Conservation (phyloP, 2,329 filamentous ascomycete genomes). For the Tolypocladium ophioglossoides region DNA sequence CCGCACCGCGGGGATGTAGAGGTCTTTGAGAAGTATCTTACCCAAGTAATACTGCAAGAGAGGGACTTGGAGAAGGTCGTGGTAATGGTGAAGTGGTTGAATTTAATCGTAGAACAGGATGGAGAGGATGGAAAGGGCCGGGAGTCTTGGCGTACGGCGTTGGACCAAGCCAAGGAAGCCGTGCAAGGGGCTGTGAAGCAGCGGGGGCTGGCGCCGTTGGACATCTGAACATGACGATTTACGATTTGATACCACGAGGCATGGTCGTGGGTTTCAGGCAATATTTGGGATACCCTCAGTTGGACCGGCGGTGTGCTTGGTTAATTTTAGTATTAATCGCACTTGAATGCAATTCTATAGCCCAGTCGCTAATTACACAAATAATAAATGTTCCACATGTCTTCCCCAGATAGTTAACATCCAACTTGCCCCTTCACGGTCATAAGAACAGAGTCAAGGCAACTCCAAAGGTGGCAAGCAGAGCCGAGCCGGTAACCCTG, state of each 20-base stretch:
- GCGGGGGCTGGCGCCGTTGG: conserved; percentile 46
- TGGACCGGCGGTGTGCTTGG: background rate
- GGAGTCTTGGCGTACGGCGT: conserved; percentile 34
- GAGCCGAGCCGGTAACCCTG: background rate
- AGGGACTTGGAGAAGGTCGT: conserved; percentile 66
- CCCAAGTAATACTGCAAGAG: conserved; percentile 63
- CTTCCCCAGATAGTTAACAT: background rate
- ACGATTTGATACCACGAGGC: background rate
- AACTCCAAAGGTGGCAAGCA: background rate
- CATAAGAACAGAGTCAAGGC: background rate
- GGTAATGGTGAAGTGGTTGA: conserved; percentile 58
- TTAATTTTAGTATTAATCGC: background rate
- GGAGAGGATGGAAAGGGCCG: conserved; percentile 24
- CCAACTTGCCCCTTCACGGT: background rate
- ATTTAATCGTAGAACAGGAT: conserved; percentile 42
- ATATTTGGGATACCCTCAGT: background rate
- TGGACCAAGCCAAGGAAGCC: conserved; percentile 32
- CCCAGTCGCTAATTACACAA: background rate
- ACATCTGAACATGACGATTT: conserved; percentile 12
- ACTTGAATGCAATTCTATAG: background rate
- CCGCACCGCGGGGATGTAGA: conserved; percentile 72
- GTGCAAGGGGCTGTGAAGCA: conserved; percentile 45
- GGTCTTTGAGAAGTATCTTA: conserved; percentile 64
- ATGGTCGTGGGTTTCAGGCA: background rate
- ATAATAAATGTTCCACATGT: background rate